These are phyloP conservation scores for Boletus subparvulus DNA, from an alignment of 768 basidiomycete species.

Conservation along the genomic window DNA sequence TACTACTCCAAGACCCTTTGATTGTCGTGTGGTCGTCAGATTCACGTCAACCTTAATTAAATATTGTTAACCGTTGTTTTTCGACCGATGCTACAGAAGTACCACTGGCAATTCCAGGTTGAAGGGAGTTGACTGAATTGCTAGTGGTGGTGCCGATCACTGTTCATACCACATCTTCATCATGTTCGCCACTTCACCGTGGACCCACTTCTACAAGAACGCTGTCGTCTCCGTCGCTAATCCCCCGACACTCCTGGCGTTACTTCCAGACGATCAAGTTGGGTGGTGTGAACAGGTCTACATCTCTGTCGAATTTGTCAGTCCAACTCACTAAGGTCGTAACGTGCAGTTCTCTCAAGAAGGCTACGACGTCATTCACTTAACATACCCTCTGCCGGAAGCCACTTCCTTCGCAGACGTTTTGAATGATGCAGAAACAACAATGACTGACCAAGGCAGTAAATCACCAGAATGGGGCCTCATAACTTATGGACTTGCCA, in stretches of 20 bases:
- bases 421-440: constrained; percentile 16
- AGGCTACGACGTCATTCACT: constrained; percentile 38
- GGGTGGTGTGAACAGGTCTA: constrained; percentile 40
- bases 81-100: too few relatives aligned
- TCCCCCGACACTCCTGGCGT: constrained; percentile 31
- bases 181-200: constrained; percentile 5
- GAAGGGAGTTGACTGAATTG: too few relatives aligned
- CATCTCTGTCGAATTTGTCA: background rate
- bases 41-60: too few relatives aligned
- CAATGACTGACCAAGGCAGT: constrained; percentile 7
- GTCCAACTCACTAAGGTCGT: background rate
- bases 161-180: background rate
- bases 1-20: background rate
- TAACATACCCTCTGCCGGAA: constrained; percentile 25
- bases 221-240: constrained; percentile 31
- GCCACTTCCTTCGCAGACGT: constrained; percentile 14
- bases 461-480: constrained; percentile 27
- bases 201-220: constrained; percentile 25
- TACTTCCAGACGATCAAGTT: constrained; percentile 31
- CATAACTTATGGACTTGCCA: constrained; percentile 31
- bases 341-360: constrained; percentile 37
- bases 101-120: too few relatives aligned
- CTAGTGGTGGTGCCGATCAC: too few relatives aligned
- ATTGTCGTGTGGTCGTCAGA: too few relatives aligned
- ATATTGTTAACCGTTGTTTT: too few relatives aligned